A percentile compares a stretch with the other conserved stretches of the same genome.
Conservation (phyloP, 2,329 filamentous ascomycete species). For the Botrytis deweyae region DNA sequence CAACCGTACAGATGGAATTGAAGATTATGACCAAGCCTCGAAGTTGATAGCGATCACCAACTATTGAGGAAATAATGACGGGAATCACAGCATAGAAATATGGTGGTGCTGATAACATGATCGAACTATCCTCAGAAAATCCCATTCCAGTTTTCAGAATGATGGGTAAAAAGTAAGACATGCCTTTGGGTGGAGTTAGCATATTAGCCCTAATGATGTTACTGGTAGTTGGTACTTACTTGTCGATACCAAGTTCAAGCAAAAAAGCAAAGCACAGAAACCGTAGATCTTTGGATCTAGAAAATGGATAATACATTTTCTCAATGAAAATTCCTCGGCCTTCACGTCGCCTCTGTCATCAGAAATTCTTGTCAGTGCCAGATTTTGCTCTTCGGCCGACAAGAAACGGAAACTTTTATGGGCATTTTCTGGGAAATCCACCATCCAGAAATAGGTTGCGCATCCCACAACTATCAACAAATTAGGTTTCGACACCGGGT, state of each 20-base stretch:
- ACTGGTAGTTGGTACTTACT: background rate
- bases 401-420: conserved; percentile 52
- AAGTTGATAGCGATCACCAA: conserved; percentile 58
- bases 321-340: conserved; percentile 57
- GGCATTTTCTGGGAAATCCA: conserved; percentile 63
- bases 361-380: conserved; percentile 52
- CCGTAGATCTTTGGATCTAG: conserved; percentile 60
- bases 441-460: conserved; percentile 57
- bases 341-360: conserved; percentile 57
- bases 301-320: conserved; percentile 50
- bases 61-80: conserved; percentile 49
- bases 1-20: conserved; percentile 36
- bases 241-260: conserved; percentile 71
- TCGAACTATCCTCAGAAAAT: conserved; percentile 51
- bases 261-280: conserved; percentile 63
- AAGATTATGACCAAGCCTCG: conserved; percentile 38
- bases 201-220: background rate
- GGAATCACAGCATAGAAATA: conserved; percentile 50
- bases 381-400: conserved; percentile 53
- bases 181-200: conserved; percentile 42
- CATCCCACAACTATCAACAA: conserved; percentile 47
- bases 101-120: conserved; percentile 56
- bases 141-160: conserved; percentile 62
- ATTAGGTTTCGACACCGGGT: background rate
- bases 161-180: conserved; percentile 79